Conservation (phyloP, 2,329 filamentous ascomycete genomes). For the Chaetomium globosum region DNA sequence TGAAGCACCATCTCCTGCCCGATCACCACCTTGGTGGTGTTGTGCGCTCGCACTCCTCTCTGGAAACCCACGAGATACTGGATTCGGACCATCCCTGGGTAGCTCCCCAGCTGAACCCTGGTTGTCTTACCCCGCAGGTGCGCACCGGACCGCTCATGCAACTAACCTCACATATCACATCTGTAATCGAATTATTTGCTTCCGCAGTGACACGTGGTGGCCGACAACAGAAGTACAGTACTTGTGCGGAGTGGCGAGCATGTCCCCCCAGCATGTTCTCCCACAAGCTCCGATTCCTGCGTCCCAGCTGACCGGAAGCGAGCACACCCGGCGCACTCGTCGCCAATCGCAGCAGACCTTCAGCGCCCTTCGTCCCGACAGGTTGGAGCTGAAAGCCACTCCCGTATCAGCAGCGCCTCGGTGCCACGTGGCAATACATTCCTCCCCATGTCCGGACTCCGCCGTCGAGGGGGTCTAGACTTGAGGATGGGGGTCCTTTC, state of each 20-base stretch:
- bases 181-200: neutral
- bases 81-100: too few species aligned
- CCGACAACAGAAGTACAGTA: neutral
- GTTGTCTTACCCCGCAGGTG: neutral
- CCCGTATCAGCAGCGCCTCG: neutral
- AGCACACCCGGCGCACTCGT: neutral
- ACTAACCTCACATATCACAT: neutral
- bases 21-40: neutral
- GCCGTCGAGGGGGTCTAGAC: neutral
- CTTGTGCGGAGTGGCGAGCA: neutral
- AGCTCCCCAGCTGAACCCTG: neutral
- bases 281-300: neutral
- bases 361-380: conserved; percentile 9
- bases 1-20: neutral
- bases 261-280: neutral
- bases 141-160: neutral
- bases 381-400: conserved; percentile 8
- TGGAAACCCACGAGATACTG: neutral
- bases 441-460: neutral
- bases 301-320: conserved; percentile 10
- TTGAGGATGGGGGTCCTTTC: neutral
- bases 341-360: neutral
- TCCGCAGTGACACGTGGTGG: neutral
- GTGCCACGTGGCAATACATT: conserved; percentile 8
- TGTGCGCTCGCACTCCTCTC: neutral